These are phyloP conservation scores for Iris macrosiphon DNA, from an alignment of 106 monocot genomes.

Conservation along the genomic window DNA sequence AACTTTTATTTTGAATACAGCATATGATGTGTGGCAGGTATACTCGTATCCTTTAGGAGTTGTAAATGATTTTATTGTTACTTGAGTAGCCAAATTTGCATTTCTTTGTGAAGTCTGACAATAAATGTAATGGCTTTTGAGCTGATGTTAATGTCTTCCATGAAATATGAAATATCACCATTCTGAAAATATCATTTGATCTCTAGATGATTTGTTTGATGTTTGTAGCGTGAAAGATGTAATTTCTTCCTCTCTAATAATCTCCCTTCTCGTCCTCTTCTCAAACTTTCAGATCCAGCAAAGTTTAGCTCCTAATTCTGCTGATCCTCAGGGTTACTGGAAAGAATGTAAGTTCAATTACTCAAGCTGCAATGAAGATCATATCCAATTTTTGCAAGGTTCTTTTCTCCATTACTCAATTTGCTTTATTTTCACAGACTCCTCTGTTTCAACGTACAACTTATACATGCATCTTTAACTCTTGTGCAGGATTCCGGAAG, in stretches of 20 bases:
- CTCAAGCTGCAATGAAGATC: constrained; percentile 34
- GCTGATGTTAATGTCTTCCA: no score
- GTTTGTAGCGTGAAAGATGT: not conserved
- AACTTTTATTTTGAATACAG: constrained; percentile 79
- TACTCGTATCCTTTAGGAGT: not conserved
- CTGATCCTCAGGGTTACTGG: constrained; percentile 67
- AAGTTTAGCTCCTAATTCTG: constrained; percentile 42
- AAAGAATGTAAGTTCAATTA: constrained; percentile 37
- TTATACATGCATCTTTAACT: constrained; percentile 26
- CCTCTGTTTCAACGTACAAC: constrained; percentile 11
- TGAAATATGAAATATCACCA: no score
- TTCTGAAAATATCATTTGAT: not conserved
- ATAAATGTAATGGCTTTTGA: no score
- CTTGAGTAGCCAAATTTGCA: no score
- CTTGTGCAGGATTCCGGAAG: constrained; percentile 31
- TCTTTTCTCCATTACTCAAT: not conserved
- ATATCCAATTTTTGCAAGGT: constrained; percentile 72
- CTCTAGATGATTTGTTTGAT: not conserved
- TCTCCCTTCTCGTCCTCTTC: not conserved
- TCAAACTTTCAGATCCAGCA: constrained; percentile 42
- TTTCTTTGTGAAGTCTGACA: no score
- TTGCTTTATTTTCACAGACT: constrained; percentile 1
- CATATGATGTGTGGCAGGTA: constrained; percentile 99
- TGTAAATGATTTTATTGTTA: no score
- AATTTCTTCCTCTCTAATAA: no score